Percentiles rank a stretch among this genome's conserved stretches.
Conservation (phyloP, 306 rosid species). For the Acacia melanoxylon region DNA sequence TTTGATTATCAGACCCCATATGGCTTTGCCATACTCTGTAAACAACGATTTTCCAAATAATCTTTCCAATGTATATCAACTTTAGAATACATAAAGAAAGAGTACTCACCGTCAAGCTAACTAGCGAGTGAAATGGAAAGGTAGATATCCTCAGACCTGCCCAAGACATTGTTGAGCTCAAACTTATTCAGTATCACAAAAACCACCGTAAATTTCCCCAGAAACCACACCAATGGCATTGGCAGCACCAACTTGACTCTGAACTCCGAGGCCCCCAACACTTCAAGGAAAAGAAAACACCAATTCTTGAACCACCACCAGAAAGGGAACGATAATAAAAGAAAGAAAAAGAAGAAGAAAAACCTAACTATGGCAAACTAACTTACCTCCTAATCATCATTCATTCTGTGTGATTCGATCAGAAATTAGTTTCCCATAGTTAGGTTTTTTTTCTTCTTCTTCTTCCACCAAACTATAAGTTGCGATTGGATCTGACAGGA, state of each 20-base stretch:
- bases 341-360: too few relatives aligned
- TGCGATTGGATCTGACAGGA: too few relatives aligned
- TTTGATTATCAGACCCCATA: neutral
- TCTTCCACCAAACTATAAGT: too few relatives aligned
- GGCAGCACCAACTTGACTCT: slow-evolving; percentile 51
- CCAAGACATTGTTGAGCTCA: slow-evolving; percentile 72
- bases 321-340: neutral
- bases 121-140: slow-evolving; percentile 97
- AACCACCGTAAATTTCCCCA: slow-evolving; percentile 49
- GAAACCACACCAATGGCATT: slow-evolving; percentile 65
- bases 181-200: slow-evolving; percentile 50
- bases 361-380: too few relatives aligned
- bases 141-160: slow-evolving; percentile 88
- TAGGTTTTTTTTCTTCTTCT: too few relatives aligned
- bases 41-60: neutral
- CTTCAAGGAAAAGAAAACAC: slow-evolving; percentile 25
- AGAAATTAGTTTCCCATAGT: too few relatives aligned
- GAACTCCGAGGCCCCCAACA: slow-evolving; percentile 16
- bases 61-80: neutral
- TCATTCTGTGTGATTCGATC: too few relatives aligned
- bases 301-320: neutral
- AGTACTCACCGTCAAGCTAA: slow-evolving; percentile 82
- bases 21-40: neutral
- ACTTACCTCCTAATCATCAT: too few relatives aligned
- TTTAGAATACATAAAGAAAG: slow-evolving; percentile 23